Evolutionary conservation across 345 rosid genomes (phyloP).

Genomic region (Salix viminalis): DNA sequence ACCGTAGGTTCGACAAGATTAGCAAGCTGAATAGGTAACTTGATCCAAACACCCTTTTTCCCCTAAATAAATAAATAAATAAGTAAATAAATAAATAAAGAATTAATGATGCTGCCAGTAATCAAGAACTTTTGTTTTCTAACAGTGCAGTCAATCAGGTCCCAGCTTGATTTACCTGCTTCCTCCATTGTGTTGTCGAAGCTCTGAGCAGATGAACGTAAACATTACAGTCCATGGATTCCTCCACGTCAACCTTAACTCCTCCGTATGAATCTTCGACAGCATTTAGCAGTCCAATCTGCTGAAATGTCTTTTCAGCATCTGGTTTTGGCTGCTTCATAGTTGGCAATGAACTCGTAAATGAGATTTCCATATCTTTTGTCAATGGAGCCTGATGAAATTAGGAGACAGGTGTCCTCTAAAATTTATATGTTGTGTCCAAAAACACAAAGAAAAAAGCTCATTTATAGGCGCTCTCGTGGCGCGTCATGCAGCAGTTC

Average conservation of each 20-base stretch:
- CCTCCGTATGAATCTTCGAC: constrained; percentile 52
- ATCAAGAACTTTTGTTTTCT: too few relatives aligned
- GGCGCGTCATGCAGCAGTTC: too few relatives aligned
- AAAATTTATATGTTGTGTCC: not conserved
- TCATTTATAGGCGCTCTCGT: not conserved
- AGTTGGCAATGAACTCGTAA: constrained; percentile 13
- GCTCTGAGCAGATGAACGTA: constrained; percentile 46
- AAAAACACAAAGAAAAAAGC: too few relatives aligned
- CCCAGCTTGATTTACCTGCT: constrained; percentile 31
- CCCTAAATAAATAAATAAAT: constrained; percentile 38
- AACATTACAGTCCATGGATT: constrained; percentile 36
- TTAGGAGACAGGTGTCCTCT: not conserved
- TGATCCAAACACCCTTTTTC: constrained; percentile 69
- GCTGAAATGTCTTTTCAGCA: constrained; percentile 6
- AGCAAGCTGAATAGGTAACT: constrained; percentile 42
- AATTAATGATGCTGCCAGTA: not conserved
- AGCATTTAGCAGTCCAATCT: constrained; percentile 31
- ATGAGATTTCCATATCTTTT: not conserved
- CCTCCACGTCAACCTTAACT: constrained; percentile 38
- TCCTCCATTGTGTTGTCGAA: constrained; percentile 51
- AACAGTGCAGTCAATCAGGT: too few relatives aligned
- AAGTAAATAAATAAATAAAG: not conserved
- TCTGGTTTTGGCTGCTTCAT: constrained; percentile 13
- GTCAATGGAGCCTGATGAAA: not conserved
- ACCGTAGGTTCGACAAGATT: constrained; percentile 51